A percentile compares a stretch with the other conserved stretches of the same genome.
Conservation (phyloP, 2,329 filamentous ascomycete species). For the Zymoseptoria tritici region DNA sequence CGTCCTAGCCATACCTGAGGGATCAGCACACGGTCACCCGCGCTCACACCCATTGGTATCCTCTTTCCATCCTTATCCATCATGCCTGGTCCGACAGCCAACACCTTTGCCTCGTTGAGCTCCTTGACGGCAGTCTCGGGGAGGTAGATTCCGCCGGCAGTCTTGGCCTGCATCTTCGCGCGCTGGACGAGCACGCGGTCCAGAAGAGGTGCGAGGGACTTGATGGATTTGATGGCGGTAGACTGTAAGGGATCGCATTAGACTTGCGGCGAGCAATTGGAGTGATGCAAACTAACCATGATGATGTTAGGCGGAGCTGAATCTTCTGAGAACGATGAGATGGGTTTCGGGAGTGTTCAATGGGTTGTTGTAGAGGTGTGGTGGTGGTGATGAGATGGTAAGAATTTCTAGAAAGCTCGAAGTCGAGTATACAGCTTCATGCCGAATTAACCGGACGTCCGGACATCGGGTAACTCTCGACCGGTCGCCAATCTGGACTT, state of each 20-base stretch:
- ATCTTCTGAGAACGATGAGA: constrained; percentile 4
- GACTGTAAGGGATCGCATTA: constrained; percentile 23
- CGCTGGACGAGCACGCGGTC: constrained; percentile 98
- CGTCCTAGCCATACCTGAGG: constrained; percentile 61
- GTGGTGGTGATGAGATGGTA: constrained; percentile 5
- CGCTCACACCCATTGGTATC: constrained; percentile 70
- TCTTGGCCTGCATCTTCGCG: constrained; percentile 94
- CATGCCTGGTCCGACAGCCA: constrained; percentile 86
- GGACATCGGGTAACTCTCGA: neutral
- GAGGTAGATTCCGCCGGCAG: constrained; percentile 92
- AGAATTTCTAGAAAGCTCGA: neutral
- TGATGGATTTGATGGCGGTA: constrained; percentile 81
- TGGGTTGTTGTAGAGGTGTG: constrained; percentile 5
- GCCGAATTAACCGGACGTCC: neutral
- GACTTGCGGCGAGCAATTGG: constrained; percentile 7
- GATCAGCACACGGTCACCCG: constrained; percentile 90
- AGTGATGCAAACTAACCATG: constrained; percentile 21
- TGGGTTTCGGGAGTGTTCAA: constrained; percentile 15
- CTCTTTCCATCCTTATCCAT: constrained; percentile 85
- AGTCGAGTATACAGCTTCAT: neutral
- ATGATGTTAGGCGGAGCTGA: constrained; percentile 4
- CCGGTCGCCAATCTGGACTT: neutral
- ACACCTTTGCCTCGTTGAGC: constrained; percentile 92
- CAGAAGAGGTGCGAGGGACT: constrained; percentile 86
- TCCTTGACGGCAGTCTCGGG: constrained; percentile 96